phyloP scores from a whole-genome alignment of 2,329 filamentous ascomycete species.

The Didymosphaeria variabile region DNA sequence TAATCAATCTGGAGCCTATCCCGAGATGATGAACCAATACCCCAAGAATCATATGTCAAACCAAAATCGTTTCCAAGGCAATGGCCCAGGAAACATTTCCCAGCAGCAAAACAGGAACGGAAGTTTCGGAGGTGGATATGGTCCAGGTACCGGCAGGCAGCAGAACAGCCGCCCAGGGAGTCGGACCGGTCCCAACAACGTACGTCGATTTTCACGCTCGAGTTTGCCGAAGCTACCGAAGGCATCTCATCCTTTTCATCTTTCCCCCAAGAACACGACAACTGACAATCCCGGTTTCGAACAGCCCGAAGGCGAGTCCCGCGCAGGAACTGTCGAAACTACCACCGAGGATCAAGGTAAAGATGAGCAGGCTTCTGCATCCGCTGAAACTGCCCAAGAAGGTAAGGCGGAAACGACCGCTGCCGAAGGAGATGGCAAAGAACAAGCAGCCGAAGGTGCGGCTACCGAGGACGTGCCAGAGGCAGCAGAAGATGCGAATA shows the following conservation, averaged over 20 bases:
- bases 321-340: constrained; percentile 42
- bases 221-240: constrained; percentile 18
- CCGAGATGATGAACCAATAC: constrained; percentile 62
- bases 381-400: constrained; percentile 37
- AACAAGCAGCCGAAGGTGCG: constrained; percentile 14
- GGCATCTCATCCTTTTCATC: constrained; percentile 3
- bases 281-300: constrained; percentile 36
- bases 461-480: constrained; percentile 19
- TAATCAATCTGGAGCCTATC: constrained; percentile 61
- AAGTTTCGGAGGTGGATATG: constrained; percentile 46
- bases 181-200: constrained; percentile 41
- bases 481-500: constrained; percentile 26
- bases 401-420: constrained; percentile 36
- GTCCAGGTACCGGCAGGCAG: constrained; percentile 30
- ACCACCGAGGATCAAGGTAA: constrained; percentile 43
- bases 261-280: constrained; percentile 20
- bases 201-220: constrained; percentile 42
- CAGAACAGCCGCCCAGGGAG: constrained; percentile 42
- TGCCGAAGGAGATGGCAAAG: constrained; percentile 15
- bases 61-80: constrained; percentile 80
- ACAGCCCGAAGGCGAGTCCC: constrained; percentile 45
- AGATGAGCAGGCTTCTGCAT: constrained; percentile 35
- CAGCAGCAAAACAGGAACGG: constrained; percentile 52
- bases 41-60: constrained; percentile 71
- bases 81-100: constrained; percentile 64